These are phyloP conservation scores for Naumovozyma baii DNA, from an alignment of 805 yeast genomes.

Conservation along the genomic window DNA sequence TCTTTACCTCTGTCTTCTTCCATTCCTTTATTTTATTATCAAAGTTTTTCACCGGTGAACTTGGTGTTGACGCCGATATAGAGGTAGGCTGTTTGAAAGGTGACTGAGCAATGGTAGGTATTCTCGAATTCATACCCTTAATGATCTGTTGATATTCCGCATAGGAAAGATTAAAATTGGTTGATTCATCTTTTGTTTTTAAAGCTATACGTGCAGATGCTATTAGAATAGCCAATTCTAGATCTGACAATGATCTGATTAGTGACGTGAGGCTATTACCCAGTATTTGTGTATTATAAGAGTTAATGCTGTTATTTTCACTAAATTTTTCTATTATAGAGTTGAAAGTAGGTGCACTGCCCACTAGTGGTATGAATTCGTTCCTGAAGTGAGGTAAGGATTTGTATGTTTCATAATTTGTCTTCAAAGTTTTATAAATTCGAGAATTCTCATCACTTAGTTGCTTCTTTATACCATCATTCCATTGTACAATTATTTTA, in stretches of 20 bases:
- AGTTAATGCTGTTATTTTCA: conserved; percentile 14
- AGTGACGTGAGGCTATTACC: conserved; percentile 19
- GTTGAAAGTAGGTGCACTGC: conserved; percentile 21
- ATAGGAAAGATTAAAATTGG: conserved; percentile 68
- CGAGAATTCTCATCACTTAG: conserved; percentile 25
- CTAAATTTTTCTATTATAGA: conserved; percentile 20
- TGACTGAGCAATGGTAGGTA: conserved; percentile 26
- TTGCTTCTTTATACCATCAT: conserved; percentile 29
- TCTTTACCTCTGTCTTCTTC: conserved; percentile 50
- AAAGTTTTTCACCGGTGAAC: conserved; percentile 23
- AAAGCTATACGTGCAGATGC: conserved; percentile 65
- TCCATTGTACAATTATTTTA: no score
- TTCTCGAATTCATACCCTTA: conserved; percentile 34
- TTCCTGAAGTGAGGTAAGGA: conserved; percentile 45
- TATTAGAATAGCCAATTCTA: conserved; percentile 62
- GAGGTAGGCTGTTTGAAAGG: background rate
- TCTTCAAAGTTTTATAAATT: conserved; percentile 32
- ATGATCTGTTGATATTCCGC: conserved; percentile 62
- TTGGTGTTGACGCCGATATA: conserved; percentile 11
- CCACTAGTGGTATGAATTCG: conserved; percentile 36
- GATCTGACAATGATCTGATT: conserved; percentile 44
- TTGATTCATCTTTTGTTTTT: conserved; percentile 45
- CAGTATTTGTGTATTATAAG: conserved; percentile 23
- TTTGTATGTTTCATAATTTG: conserved; percentile 49
- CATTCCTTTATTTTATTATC: conserved; percentile 43